Evolutionary conservation across 176 grass and related monocot species (phyloP), one percentile per base, ranked within the genome.

Genomic region (Echinochloa phyllopogon): DNA sequence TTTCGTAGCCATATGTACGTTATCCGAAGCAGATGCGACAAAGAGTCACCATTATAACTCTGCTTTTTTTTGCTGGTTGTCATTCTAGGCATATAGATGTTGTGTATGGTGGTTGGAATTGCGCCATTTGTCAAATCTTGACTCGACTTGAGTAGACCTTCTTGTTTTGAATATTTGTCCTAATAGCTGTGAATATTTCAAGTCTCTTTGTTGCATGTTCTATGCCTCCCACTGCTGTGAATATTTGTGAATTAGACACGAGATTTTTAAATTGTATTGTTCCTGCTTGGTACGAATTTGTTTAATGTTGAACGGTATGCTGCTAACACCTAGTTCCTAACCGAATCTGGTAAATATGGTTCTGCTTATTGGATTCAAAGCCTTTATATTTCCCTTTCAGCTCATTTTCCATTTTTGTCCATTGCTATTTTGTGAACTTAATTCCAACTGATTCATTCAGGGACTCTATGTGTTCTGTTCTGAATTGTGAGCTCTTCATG

Each of bases 1-100:
- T 69, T 86, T 80, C 49, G 33, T 87, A 40, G 84, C 80, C 89
- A 75, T 74, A 79, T 74, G 50, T 66, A 79, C 29, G 75, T 51
- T 80, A 74, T 90, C 59, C 23, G 0, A 6, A 75, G 24, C 25
- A 51, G 29, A 58, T 20, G 52, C 23, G 76, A 68, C 63, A 75
- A 76, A 62, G 52, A 13, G 63, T 82, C 77, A 23, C 62, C 21
- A 59, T 78, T 77, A 23, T 5, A 52, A 0, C 39, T 70, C 39
- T 76, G 23, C 37, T 76, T 85, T 74, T 4, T 64, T 82, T 53
- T 70, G 29, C 29, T 37, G 59, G 25, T 59, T 80, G 65, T 47
- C 56, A 65, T 17, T 77, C 61, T 72, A 42, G 65, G 24, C 47
- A 55, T 39, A 18, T 27, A 36, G 76, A 27, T 61, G 45, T 61